Conservation (phyloP, 176 grass and related monocot species). For the Eleusine indica region DNA sequence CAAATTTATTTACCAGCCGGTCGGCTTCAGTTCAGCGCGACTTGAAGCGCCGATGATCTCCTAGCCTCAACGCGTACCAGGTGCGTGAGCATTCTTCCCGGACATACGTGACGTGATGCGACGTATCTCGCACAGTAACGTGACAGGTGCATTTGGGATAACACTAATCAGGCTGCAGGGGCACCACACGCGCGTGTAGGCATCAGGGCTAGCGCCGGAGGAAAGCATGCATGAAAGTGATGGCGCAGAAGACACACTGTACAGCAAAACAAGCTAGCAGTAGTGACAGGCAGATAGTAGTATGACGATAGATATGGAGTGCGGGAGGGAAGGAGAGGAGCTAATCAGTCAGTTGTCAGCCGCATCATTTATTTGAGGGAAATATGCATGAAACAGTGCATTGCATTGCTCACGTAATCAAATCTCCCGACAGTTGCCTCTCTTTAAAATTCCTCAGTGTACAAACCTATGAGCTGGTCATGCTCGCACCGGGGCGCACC, state of each 20-base stretch:
- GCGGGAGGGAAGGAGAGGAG: not conserved
- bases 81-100: constrained; percentile 33
- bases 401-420: not conserved
- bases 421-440: not conserved
- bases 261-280: not conserved
- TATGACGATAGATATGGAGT: not conserved
- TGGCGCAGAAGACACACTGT: constrained; percentile 8
- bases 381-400: not conserved
- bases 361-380: not conserved
- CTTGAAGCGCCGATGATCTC: not conserved
- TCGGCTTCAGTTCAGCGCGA: not conserved
- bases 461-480: not conserved
- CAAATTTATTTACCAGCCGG: not conserved
- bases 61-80: constrained; percentile 3
- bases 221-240: constrained; percentile 5
- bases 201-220: constrained; percentile 13
- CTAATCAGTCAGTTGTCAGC: not conserved
- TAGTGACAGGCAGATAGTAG: constrained; percentile 3
- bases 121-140: constrained; percentile 40
- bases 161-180: not conserved
- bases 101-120: constrained; percentile 37
- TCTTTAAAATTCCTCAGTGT: not conserved
- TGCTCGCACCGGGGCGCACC: not conserved
- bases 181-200: constrained; percentile 2
- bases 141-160: constrained; percentile 35